Conservation (phyloP, 1,284 basidiomycete species). For the Naganishia liquefaciens region DNA sequence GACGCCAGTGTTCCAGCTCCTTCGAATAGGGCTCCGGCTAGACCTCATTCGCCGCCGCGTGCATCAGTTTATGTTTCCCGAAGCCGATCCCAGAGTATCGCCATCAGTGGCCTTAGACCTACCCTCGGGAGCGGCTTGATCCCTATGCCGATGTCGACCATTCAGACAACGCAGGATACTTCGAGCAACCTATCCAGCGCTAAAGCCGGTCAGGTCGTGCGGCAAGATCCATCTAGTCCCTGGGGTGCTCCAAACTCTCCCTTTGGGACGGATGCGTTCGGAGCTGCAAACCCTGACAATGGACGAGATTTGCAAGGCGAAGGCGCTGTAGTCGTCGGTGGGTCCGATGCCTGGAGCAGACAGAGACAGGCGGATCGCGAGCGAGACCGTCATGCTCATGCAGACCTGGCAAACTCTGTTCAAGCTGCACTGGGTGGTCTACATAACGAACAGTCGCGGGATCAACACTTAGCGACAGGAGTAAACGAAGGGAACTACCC, state of each 20-base stretch:
- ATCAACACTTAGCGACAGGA: not conserved
- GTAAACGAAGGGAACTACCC: not conserved
- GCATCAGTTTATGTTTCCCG: conserved; percentile 22
- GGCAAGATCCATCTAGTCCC: conserved; percentile 3
- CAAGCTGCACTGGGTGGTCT: conserved; percentile 22
- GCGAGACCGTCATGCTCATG: conserved; percentile 15
- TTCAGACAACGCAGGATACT: not conserved
- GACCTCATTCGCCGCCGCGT: conserved; percentile 25
- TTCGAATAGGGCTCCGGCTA: not conserved
- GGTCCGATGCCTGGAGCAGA: conserved; percentile 7
- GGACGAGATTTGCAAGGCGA: not conserved
- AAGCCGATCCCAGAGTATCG: conserved; percentile 28
- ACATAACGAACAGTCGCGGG: conserved; percentile 5
- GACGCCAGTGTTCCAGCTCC: not conserved
- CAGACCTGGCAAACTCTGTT: conserved; percentile 27
- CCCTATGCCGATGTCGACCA: conserved; percentile 29
- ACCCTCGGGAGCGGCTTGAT: conserved; percentile 30
- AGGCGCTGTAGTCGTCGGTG: not conserved
- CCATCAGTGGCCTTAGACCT: conserved; percentile 25
- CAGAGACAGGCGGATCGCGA: conserved; percentile 21
- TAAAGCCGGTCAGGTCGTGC: not conserved
- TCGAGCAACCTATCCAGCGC: conserved; percentile 1
- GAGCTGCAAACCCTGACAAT: not conserved
- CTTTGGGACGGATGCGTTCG: conserved; percentile 17
- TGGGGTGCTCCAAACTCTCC: conserved; percentile 14